Evolutionary conservation across 2,329 filamentous ascomycete species (phyloP).

Genomic region (Trichophyton schoenleinii): DNA sequence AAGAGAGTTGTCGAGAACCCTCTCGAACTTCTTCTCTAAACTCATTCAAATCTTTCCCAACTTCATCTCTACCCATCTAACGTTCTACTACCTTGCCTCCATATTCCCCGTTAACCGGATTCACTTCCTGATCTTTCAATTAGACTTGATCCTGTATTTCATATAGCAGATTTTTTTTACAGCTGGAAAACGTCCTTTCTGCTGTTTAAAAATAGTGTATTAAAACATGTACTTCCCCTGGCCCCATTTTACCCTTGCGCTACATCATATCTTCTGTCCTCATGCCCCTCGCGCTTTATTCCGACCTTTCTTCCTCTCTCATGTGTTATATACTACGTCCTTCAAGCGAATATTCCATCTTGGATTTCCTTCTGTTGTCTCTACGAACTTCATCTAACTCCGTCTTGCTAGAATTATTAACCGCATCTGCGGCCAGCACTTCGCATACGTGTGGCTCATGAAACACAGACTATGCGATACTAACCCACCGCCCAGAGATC

Average conservation of each 20-base stretch:
- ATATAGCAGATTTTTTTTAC: slow-evolving; percentile 1
- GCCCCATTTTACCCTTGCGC: neutral
- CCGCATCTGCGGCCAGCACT: neutral
- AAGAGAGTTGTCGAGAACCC: slow-evolving; percentile 98
- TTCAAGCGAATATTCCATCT: slow-evolving; percentile 3
- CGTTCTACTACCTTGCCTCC: too few species aligned
- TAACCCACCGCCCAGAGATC: neutral
- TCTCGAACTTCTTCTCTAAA: slow-evolving; percentile 79
- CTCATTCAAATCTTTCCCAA: neutral
- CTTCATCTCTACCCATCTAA: neutral
- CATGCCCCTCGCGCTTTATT: neutral
- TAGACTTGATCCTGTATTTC: slow-evolving; percentile 10
- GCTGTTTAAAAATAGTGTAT: slow-evolving; percentile 4
- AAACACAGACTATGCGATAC: neutral
- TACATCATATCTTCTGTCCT: neutral
- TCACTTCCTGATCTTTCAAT: neutral
- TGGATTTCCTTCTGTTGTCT: neutral
- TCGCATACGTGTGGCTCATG: neutral
- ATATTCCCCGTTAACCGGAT: neutral
- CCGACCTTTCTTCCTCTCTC: neutral
- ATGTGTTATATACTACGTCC: slow-evolving; percentile 3
- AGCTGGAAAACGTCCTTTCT: neutral
- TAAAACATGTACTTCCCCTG: slow-evolving; percentile 4
- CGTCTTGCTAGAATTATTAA: neutral
- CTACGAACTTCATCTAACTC: neutral